Evolutionary conservation across 2,329 filamentous ascomycete species (phyloP), one percentile per base, ranked within the genome.

Genomic region (Colletotrichum shisoi): DNA sequence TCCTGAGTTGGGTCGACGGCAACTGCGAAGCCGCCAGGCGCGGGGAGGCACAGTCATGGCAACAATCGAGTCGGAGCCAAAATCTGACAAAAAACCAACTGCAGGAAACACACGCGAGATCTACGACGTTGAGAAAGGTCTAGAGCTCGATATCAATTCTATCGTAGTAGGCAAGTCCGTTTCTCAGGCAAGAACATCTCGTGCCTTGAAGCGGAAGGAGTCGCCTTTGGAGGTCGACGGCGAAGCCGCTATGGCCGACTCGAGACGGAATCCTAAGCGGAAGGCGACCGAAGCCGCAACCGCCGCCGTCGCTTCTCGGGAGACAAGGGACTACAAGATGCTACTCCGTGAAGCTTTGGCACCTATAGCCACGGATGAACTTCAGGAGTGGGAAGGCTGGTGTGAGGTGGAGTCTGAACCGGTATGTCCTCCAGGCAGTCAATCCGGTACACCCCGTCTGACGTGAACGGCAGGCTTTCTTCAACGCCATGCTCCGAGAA

Each of bases 391-490:
- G 87, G 82, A 86, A 57, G 90, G 90, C 27, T 94, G 91, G 88
- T 85, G 89, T 65, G 93, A 97, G 74, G 84, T 98, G 57, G 93
- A 97, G 78, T 96, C 93, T 7, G 93, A 97, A 69, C 94, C 94
- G 8, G 92, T 93, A 78, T 78, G 86, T 74, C 46, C 21, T 42
- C 17, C 49, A n/a, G 31, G 13, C 15, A 11, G 19, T 17, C 8
- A 45, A 13, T 21, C 13, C 34, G n/a, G 15, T 6, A 17, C 15
- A 12, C 19, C 11, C 31, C 21, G 40, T 45, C 51, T 60, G 13
- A 49, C 13, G 12, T 54, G 3, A 42, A 37, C 57, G 21, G 1
- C 68, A 93, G 91, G 89, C 87, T 34, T 89, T 94, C 72, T 97
- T 98, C 81, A 95, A 93, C 73, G 87, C 88, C 45, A 94, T 98